Conservation (phyloP, 192 early-diverging fungal genomes). For the Backusella liffmaniae region DNA sequence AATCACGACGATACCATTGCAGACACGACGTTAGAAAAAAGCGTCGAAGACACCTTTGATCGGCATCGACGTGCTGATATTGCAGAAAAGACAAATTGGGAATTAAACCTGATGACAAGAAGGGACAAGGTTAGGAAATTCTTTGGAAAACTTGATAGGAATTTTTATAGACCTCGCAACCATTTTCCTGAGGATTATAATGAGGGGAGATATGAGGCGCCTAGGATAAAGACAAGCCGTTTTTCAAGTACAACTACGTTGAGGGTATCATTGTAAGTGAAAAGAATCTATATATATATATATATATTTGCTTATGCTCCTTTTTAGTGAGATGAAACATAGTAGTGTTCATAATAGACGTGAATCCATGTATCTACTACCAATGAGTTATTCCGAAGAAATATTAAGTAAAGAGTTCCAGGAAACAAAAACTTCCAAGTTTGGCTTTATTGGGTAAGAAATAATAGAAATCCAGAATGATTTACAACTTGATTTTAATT, state of each 20-base stretch:
- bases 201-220: neutral
- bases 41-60: neutral
- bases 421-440: neutral
- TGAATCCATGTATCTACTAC: neutral
- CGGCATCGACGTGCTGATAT: neutral
- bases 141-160: neutral
- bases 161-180: neutral
- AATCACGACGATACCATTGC: neutral
- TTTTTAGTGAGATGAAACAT: slow-evolving; percentile 1
- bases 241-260: neutral
- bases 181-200: neutral
- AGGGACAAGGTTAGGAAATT: neutral
- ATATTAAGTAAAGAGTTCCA: slow-evolving; percentile 6
- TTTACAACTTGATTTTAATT: neutral
- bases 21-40: neutral
- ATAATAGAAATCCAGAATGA: neutral
- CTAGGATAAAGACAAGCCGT: neutral
- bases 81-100: neutral
- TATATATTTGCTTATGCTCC: neutral
- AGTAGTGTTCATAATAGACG: neutral
- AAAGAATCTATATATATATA: neutral
- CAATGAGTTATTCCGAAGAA: slow-evolving; percentile 1
- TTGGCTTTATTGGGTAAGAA: slow-evolving; percentile 2
- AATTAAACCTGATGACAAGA: slow-evolving; percentile 1
- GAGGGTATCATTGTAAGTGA: neutral